Percentiles rank a stretch among this genome's conserved stretches.
Conservation (phyloP, 192 early-diverging fungal genomes). For the Entrophospora sp. region DNA sequence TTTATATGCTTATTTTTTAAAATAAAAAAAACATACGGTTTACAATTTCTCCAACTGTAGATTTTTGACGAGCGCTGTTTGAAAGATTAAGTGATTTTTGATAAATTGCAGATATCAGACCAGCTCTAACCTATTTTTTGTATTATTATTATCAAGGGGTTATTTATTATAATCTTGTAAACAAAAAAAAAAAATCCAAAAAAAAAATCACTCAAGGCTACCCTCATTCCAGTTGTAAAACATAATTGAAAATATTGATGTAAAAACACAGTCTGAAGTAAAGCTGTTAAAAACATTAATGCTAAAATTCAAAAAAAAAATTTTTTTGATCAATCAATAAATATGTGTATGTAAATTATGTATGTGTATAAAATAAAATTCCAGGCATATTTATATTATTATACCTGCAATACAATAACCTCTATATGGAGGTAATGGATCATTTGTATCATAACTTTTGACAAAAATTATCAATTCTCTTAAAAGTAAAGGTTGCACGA, state of each 20-base stretch:
- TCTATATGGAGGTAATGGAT: constrained; percentile 49
- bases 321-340: not conserved
- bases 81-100: constrained; percentile 75
- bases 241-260: constrained; percentile 88
- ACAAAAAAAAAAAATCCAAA: not conserved
- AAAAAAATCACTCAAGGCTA: not conserved
- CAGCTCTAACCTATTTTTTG: constrained; percentile 43
- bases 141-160: not conserved
- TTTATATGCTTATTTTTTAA: not conserved
- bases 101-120: constrained; percentile 75
- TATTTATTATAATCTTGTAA: not conserved
- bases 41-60: constrained; percentile 54
- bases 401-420: constrained; percentile 72
- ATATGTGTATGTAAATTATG: not conserved
- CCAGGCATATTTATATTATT: too few relatives aligned
- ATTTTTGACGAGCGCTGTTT: constrained; percentile 65
- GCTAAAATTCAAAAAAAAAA: constrained; percentile 20
- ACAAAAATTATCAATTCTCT: constrained; percentile 59
- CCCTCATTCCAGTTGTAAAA: constrained; percentile 64
- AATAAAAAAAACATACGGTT: constrained; percentile 23
- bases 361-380: too few relatives aligned
- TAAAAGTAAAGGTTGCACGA: constrained; percentile 75
- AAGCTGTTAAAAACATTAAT: constrained; percentile 66
- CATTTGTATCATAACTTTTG: constrained; percentile 46
- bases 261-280: constrained; percentile 68